These are phyloP conservation scores for Haplosporangium sp. DNA, from an alignment of 371 early-diverging fungal species.

Conservation along the genomic window DNA sequence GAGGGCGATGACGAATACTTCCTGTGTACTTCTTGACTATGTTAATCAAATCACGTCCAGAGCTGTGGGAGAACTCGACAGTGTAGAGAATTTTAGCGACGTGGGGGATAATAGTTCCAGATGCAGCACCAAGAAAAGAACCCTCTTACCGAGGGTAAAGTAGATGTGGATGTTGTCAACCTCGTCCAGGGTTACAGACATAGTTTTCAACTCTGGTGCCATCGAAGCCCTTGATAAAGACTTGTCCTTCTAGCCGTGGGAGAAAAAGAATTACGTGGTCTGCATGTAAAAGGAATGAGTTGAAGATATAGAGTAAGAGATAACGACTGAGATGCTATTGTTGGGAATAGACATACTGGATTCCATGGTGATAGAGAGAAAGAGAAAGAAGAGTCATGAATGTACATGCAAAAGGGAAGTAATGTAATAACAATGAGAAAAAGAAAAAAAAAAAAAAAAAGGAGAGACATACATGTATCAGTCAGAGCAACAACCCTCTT, in stretches of 20 bases:
- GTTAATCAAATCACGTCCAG: slow-evolving; percentile 99
- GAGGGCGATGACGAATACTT: slow-evolving; percentile 95
- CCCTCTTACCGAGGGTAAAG: slow-evolving; percentile 98
- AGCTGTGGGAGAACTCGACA: slow-evolving; percentile 99
- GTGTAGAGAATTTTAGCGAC: slow-evolving; percentile 99
- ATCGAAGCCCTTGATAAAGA: slow-evolving; percentile 94
- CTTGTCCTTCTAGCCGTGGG: slow-evolving; percentile 59
- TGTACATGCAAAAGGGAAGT: neutral
- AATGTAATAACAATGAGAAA: neutral
- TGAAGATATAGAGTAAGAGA: no score
- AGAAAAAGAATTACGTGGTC: no score
- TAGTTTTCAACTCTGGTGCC: slow-evolving; percentile 99
- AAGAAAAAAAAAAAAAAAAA: no score
- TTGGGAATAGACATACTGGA: neutral
- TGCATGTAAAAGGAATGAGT: no score
- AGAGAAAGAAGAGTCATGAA: neutral
- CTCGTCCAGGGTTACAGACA: slow-evolving; percentile 99
- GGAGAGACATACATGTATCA: no score
- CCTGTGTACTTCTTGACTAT: slow-evolving; percentile 99
- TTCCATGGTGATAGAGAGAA: neutral
- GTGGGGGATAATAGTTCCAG: slow-evolving; percentile 99
- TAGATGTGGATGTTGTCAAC: slow-evolving; percentile 97
- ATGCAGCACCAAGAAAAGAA: slow-evolving; percentile 98
- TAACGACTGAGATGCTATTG: neutral
- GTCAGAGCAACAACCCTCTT: no score